Conservation (phyloP, 2,329 filamentous ascomycete species). For the Ophiostoma novo-ulmi region DNA sequence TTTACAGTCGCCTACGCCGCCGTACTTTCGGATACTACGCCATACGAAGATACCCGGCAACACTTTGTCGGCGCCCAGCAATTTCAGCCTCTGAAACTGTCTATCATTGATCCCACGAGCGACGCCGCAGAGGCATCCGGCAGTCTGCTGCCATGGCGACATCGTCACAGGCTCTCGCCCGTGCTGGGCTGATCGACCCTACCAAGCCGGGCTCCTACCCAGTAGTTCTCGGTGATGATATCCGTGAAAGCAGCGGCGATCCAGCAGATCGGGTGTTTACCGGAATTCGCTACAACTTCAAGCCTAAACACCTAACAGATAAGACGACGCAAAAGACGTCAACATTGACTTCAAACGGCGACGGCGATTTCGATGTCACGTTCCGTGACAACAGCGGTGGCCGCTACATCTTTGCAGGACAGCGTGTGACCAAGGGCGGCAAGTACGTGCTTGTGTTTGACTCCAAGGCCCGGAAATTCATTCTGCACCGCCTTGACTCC, state of each 20-base stretch:
- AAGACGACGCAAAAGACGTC: slow-evolving; percentile 40
- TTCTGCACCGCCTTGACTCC: slow-evolving; percentile 76
- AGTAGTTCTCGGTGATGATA: slow-evolving; percentile 57
- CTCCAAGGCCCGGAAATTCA: slow-evolving; percentile 65
- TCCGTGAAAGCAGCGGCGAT: slow-evolving; percentile 41
- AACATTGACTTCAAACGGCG: slow-evolving; percentile 44
- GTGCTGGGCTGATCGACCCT: slow-evolving; percentile 48
- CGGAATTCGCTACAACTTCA: slow-evolving; percentile 59
- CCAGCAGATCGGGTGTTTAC: slow-evolving; percentile 49
- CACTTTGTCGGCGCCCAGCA: neutral
- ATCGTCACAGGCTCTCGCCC: slow-evolving; percentile 26
- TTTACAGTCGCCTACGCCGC: no score
- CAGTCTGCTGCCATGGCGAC: slow-evolving; percentile 25
- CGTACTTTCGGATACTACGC: neutral
- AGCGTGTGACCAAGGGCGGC: slow-evolving; percentile 50
- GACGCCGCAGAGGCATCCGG: neutral
- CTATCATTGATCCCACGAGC: neutral
- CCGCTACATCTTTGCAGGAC: slow-evolving; percentile 58
- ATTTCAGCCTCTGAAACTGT: neutral
- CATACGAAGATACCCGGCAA: neutral
- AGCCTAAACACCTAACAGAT: slow-evolving; percentile 48
- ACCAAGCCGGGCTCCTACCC: slow-evolving; percentile 57
- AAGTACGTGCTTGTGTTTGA: slow-evolving; percentile 73
- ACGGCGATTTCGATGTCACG: slow-evolving; percentile 52
- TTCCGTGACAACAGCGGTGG: slow-evolving; percentile 49